Evolutionary conservation across 495 filamentous ascomycete genomes (phyloP).

Genomic region (Talaromyces stipitatus): DNA sequence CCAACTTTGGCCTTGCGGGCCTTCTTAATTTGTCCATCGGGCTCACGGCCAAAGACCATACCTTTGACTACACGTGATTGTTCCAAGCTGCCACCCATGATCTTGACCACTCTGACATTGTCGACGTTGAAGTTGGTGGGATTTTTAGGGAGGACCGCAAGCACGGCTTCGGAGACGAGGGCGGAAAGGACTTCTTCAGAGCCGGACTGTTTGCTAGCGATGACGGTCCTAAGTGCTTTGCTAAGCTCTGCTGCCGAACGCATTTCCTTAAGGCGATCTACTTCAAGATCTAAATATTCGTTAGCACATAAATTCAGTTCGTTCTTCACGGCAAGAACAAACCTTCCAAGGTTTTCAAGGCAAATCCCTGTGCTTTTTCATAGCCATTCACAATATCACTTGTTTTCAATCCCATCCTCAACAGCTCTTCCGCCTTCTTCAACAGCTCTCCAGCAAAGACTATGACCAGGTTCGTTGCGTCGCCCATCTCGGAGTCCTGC

Average conservation of each 20-base stretch:
- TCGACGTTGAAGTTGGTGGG: slow-evolving; percentile 99
- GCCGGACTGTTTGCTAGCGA: slow-evolving; percentile 94
- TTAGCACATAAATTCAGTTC: background rate
- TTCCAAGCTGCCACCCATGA: slow-evolving; percentile 93
- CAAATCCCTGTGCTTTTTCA: slow-evolving; percentile 86
- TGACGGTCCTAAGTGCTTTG: slow-evolving; percentile 92
- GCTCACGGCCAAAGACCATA: slow-evolving; percentile 95
- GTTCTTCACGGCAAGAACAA: slow-evolving; percentile 14
- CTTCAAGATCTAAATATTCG: slow-evolving; percentile 59
- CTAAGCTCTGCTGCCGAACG: slow-evolving; percentile 70
- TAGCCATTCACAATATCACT: slow-evolving; percentile 94
- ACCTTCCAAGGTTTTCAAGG: slow-evolving; percentile 76
- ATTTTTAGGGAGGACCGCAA: slow-evolving; percentile 93
- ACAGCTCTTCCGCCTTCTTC: slow-evolving; percentile 92
- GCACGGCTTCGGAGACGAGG: slow-evolving; percentile 87
- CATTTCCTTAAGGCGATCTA: slow-evolving; percentile 85
- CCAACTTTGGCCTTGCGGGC: slow-evolving; percentile 89
- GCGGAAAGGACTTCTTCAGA: slow-evolving; percentile 79
- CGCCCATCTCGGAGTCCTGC: slow-evolving; percentile 98
- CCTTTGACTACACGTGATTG: slow-evolving; percentile 93
- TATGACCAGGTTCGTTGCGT: slow-evolving; percentile 97
- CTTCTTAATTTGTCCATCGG: slow-evolving; percentile 84
- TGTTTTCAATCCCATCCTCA: slow-evolving; percentile 93
- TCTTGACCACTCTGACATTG: slow-evolving; percentile 98
- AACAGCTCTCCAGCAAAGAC: slow-evolving; percentile 91